Percentiles rank a stretch among this genome's conserved stretches.
phyloP scores from a whole-genome alignment of 2,329 filamentous ascomycete genomes.

The Ophiostoma tasmaniense region DNA sequence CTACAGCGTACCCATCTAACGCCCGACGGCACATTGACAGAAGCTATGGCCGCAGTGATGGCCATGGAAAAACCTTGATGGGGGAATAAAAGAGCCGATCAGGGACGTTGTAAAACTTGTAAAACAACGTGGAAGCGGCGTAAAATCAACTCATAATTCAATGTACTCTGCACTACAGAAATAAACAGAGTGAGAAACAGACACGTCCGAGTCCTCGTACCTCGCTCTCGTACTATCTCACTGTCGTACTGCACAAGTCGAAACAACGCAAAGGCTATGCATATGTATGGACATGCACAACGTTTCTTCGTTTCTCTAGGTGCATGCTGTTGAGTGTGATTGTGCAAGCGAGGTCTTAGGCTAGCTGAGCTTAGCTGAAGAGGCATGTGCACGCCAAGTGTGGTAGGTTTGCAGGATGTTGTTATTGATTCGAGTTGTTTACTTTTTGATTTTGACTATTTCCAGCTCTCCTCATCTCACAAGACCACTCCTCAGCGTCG shows the following conservation, averaged over 20 bases:
- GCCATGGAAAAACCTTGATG: not conserved
- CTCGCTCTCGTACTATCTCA: not conserved
- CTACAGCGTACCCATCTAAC: not conserved
- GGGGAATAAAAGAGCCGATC: not conserved
- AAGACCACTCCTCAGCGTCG: too few species aligned
- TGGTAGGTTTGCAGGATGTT: not conserved
- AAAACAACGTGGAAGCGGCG: not conserved
- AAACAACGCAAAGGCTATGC: not conserved
- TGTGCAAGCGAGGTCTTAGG: not conserved
- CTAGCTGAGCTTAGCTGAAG: not conserved
- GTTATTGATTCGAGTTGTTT: not conserved
- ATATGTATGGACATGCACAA: not conserved
- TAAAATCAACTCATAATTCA: not conserved
- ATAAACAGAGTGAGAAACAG: not conserved
- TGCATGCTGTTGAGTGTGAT: not conserved
- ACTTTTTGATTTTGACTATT: not conserved
- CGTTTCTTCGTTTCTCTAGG: not conserved
- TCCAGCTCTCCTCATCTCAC: not conserved
- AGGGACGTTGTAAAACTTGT: not conserved
- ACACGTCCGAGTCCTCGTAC: not conserved
- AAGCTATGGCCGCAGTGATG: not conserved
- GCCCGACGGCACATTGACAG: not conserved
- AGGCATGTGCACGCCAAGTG: not conserved
- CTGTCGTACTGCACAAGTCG: not conserved
- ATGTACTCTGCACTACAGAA: not conserved